These are phyloP conservation scores for Aspergillus ruber DNA, from an alignment of 2,329 filamentous ascomycete genomes.

Conservation along the genomic window DNA sequence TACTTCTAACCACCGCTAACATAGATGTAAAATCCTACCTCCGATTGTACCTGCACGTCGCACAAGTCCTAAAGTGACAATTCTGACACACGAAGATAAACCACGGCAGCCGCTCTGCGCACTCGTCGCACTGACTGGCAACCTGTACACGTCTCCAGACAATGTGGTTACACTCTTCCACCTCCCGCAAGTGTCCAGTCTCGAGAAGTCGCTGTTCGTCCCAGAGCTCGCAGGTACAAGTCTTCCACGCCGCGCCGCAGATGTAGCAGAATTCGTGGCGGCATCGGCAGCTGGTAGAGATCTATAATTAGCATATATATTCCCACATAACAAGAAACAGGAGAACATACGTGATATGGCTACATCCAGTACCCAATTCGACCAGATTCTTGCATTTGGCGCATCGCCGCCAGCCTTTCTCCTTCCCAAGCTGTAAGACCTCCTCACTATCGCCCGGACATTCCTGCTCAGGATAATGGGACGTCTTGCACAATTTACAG, in stretches of 20 bases:
- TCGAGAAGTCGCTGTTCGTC: conserved; percentile 18
- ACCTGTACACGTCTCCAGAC: conserved; percentile 5
- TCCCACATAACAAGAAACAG: not conserved
- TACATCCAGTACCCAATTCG: conserved; percentile 25
- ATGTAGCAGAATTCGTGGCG: conserved; percentile 26
- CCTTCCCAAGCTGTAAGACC: conserved; percentile 56
- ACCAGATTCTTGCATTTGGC: conserved; percentile 59
- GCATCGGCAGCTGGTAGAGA: conserved; percentile 22
- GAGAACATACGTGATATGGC: conserved; percentile 28
- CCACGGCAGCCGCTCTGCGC: conserved; percentile 1
- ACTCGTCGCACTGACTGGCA: conserved; percentile 4
- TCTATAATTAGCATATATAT: not conserved
- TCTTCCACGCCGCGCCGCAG: conserved; percentile 22
- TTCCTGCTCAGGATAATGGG: conserved; percentile 9
- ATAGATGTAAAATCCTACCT: too few relatives aligned
- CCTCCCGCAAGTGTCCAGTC: conserved; percentile 5
- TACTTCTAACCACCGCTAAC: too few relatives aligned
- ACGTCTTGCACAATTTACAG: conserved; percentile 20
- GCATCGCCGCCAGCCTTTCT: conserved; percentile 69
- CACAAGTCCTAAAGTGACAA: conserved; percentile 6
- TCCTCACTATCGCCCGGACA: conserved; percentile 22
- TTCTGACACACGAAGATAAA: conserved; percentile 6
- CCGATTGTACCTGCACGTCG: conserved; percentile 5
- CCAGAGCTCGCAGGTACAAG: conserved; percentile 20
- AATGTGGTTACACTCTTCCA: conserved; percentile 11